Evolutionary conservation across 2,329 filamentous ascomycete genomes (phyloP), one percentile per base, ranked within the genome.

Genomic region (Trichoderma breve): DNA sequence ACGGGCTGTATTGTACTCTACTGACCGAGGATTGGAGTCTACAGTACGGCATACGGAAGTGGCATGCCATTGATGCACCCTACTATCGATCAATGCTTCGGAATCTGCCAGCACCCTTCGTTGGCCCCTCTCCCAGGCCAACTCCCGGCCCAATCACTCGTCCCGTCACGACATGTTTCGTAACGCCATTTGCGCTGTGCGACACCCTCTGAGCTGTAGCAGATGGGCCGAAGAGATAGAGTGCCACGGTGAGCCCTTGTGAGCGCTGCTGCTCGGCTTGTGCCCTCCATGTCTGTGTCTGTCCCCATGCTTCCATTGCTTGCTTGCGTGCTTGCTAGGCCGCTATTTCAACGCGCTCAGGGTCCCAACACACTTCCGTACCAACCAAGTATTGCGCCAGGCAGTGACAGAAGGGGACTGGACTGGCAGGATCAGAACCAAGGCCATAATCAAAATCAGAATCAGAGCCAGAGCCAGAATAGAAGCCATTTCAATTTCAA

Each of bases 191-290:
- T 34, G 63, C 30, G 63, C 36, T 60, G 66, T 61, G 66, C 26
- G 32, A 69, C 66, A 18, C 55, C 26, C 7, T 60, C 26, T 47
- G n/a, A 68, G 65, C 53, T 28, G 65, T 68, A 30, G 62, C 43
- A 32, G 47, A 62, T 55, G 28, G 63, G 30, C 51, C 36, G 24
- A 26, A 30, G 39, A 62, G 32, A 24, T 24, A 36, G 28, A 53
- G 66, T 69, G 62, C 36, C 43, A 64, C 58, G 30, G 47, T n/a
- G 43, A 63, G 68, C 60, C 47, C 47, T 66, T 66, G 61, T 65
- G 51, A 18, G 61, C 6, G 11, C 43, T 39, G 32, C 34, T 6
- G 24, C 32, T 26, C 34, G 24, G 11, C 15, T 26, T 53, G 24
- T 62, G 65, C 51, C 63, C 47, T 36, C 34, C 34, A 36, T 36